These are phyloP conservation scores for Fusarium lateritium DNA, from an alignment of 2,329 filamentous ascomycete genomes.

Conservation along the genomic window DNA sequence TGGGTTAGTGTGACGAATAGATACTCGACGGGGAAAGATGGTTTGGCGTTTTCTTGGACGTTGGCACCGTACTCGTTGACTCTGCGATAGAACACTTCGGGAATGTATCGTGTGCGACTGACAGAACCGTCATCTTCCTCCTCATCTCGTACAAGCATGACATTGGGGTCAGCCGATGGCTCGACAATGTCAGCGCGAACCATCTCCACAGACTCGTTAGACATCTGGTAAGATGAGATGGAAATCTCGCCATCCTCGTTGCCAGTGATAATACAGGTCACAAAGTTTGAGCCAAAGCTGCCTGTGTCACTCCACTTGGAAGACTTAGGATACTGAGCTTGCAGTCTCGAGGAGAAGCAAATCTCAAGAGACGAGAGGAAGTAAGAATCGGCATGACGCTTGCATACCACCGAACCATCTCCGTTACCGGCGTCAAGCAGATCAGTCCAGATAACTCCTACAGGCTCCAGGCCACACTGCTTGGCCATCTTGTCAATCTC, in stretches of 20 bases:
- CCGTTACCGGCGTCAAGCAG: constrained; percentile 84
- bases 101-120: constrained; percentile 87
- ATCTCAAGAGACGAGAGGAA: constrained; percentile 94
- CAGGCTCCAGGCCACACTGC: constrained; percentile 86
- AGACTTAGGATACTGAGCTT: constrained; percentile 88
- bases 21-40: constrained; percentile 96
- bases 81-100: constrained; percentile 94
- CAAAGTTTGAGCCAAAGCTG: constrained; percentile 94
- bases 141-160: constrained; percentile 95
- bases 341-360: constrained; percentile 87
- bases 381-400: constrained; percentile 95
- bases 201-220: constrained; percentile 97
- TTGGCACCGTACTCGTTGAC: constrained; percentile 98
- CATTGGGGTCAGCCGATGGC: constrained; percentile 90
- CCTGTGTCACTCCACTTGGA: constrained; percentile 98
- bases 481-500: constrained; percentile 85
- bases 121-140: constrained; percentile 82
- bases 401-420: constrained; percentile 92
- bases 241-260: constrained; percentile 90
- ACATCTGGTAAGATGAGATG: constrained; percentile 93
- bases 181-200: constrained; percentile 94
- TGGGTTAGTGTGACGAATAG: constrained; percentile 96
- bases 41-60: constrained; percentile 97
- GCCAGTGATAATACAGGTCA: constrained; percentile 95
- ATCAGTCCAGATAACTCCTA: constrained; percentile 97